Percentiles rank a stretch among this genome's conserved stretches.
Evolutionary conservation across 2,329 filamentous ascomycete genomes (phyloP).

Genomic region (Thielaviopsis musarum): DNA sequence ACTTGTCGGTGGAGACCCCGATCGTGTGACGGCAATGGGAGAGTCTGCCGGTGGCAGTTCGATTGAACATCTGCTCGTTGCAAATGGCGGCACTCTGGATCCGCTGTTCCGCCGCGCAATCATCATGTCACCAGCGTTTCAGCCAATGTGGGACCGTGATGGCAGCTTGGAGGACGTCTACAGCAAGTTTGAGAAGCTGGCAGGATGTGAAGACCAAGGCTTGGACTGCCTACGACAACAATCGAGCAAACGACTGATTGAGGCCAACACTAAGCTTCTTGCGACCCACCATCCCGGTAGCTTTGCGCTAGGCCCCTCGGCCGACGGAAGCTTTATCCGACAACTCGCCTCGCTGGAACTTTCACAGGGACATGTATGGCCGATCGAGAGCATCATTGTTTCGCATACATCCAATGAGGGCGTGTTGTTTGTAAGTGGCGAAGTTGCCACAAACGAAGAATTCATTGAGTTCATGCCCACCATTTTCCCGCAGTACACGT

Average conservation of each 20-base stretch:
- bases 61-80: conserved; percentile 32
- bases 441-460: conserved; percentile 17
- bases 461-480: conserved; percentile 19
- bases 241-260: conserved; percentile 14
- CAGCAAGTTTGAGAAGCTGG: conserved; percentile 18
- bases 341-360: conserved; percentile 20
- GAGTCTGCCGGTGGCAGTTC: conserved; percentile 34
- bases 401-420: conserved; percentile 20
- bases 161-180: conserved; percentile 18
- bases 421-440: conserved; percentile 18
- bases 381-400: conserved; percentile 17
- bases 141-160: conserved; percentile 20
- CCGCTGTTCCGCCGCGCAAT: conserved; percentile 25
- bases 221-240: conserved; percentile 18
- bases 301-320: conserved; percentile 19
- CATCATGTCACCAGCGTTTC: conserved; percentile 21
- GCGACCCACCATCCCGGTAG: conserved; percentile 16
- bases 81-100: conserved; percentile 24
- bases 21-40: conserved; percentile 30
- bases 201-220: conserved; percentile 18
- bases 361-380: conserved; percentile 16
- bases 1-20: conserved; percentile 29
- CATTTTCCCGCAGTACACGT: conserved; percentile 21
- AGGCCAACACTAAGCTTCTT: conserved; percentile 18
- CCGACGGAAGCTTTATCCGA: conserved; percentile 19